These are phyloP conservation scores for Amanita pallidorosea DNA, from an alignment of 768 basidiomycete species.

Conservation along the genomic window DNA sequence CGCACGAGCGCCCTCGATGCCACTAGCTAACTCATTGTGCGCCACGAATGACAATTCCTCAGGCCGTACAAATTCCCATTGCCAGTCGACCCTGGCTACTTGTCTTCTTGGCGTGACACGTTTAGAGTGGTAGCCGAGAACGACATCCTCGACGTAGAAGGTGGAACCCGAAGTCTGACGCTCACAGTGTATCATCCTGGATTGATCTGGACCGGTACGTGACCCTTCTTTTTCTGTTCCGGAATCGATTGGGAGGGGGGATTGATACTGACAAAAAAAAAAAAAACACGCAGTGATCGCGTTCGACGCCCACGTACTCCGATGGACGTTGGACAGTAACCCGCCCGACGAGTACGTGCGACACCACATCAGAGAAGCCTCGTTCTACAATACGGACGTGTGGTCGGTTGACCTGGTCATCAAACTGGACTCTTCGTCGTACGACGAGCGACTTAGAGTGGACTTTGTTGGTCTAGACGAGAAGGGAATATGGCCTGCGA, in stretches of 20 bases:
- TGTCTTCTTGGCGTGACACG: constrained; percentile 33
- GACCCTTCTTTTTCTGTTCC: neutral
- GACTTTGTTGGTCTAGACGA: constrained; percentile 80
- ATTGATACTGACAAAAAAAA: no score
- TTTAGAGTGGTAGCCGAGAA: constrained; percentile 53
- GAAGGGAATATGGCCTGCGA: constrained; percentile 79
- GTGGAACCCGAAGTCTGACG: constrained; percentile 61
- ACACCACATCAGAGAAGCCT: constrained; percentile 89
- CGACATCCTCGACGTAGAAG: constrained; percentile 38
- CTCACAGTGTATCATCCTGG: constrained; percentile 68
- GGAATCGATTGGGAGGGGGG: no score
- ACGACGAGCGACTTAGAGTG: neutral
- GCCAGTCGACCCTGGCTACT: constrained; percentile 34
- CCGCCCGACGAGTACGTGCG: constrained; percentile 68
- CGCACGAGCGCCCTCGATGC: neutral
- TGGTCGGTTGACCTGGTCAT: constrained; percentile 70
- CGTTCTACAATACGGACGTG: constrained; percentile 67
- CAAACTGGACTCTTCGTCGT: constrained; percentile 36
- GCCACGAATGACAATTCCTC: constrained; percentile 47
- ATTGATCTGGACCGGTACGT: constrained; percentile 76
- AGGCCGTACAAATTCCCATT: constrained; percentile 74
- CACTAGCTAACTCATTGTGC: constrained; percentile 4
- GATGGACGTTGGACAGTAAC: constrained; percentile 73
- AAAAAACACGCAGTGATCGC: constrained; percentile 48
- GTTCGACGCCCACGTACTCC: constrained; percentile 82